These are phyloP conservation scores for Eragrostis tef DNA, from an alignment of 202 grass and related monocot genomes.

Conservation along the genomic window DNA sequence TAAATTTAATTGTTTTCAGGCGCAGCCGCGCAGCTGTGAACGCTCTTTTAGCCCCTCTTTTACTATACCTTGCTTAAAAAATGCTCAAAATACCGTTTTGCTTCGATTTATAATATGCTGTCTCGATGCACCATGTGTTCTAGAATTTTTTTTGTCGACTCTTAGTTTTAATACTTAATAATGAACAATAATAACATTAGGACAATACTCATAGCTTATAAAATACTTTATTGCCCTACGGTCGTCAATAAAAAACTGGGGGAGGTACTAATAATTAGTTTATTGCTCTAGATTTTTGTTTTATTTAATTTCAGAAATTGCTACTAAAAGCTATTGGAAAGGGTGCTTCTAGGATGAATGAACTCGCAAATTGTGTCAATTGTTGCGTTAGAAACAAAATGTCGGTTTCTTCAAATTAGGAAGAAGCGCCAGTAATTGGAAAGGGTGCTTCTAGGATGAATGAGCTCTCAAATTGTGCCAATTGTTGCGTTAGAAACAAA, in stretches of 20 bases:
- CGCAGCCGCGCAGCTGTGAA: constrained; percentile 34
- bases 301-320: not conserved
- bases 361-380: not conserved
- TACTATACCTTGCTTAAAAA: not conserved
- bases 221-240: no score
- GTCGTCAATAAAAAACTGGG: no score
- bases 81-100: not conserved
- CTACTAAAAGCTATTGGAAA: not conserved
- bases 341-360: not conserved
- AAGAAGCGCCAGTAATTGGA: no score
- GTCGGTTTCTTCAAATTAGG: constrained; percentile 5
- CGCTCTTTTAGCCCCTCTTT: constrained; percentile 3
- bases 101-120: not conserved
- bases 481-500: constrained; percentile 6
- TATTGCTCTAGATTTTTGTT: not conserved
- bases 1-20: constrained; percentile 27
- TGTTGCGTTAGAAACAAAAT: constrained; percentile 5
- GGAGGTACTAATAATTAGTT: not conserved
- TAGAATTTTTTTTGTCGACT: not conserved
- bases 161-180: not conserved
- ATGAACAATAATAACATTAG: no score
- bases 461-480: not conserved
- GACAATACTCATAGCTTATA: no score
- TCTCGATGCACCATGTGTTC: not conserved
- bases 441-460: not conserved